Percentiles rank a stretch among this genome's conserved stretches.
phyloP scores from a whole-genome alignment of 768 basidiomycete species.

The Clitopilus passeckerianus region DNA sequence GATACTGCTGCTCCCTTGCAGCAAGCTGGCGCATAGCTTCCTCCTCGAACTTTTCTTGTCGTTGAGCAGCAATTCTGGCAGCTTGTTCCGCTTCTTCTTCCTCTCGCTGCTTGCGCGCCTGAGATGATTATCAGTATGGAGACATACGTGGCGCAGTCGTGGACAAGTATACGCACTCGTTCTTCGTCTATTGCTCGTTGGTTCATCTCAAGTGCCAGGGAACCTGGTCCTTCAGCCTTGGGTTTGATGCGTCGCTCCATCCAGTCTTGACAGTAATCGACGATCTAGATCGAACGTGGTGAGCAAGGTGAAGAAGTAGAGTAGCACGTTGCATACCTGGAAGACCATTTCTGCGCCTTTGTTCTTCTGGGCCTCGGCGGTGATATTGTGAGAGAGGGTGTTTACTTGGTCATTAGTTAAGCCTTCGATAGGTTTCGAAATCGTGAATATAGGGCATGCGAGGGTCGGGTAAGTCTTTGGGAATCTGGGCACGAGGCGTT shows the following conservation, averaged over 20 bases:
- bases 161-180: constrained; percentile 33
- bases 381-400: constrained; percentile 54
- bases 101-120: constrained; percentile 53
- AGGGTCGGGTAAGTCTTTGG: constrained; percentile 80
- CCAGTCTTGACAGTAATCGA: constrained; percentile 70
- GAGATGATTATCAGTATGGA: not conserved
- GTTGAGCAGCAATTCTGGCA: constrained; percentile 46
- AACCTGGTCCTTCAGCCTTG: constrained; percentile 56
- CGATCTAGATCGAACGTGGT: constrained; percentile 38
- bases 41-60: constrained; percentile 63
- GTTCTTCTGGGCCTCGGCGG: constrained; percentile 58
- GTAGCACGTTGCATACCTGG: constrained; percentile 39
- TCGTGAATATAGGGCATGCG: constrained; percentile 61
- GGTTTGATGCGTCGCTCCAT: constrained; percentile 51
- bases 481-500: constrained; percentile 40
- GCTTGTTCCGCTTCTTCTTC: constrained; percentile 52
- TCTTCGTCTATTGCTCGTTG: constrained; percentile 69
- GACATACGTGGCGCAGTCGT: not conserved
- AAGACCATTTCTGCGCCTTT: constrained; percentile 77
- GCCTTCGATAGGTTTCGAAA: constrained; percentile 63
- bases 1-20: constrained; percentile 48
- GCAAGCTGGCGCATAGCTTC: constrained; percentile 57
- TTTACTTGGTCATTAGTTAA: constrained; percentile 51
- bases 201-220: constrained; percentile 76
- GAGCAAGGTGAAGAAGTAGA: not conserved